Percentiles rank a stretch among this genome's conserved stretches.
Conservation (phyloP, 306 rosid species). For the Hippophae tibetana region DNA sequence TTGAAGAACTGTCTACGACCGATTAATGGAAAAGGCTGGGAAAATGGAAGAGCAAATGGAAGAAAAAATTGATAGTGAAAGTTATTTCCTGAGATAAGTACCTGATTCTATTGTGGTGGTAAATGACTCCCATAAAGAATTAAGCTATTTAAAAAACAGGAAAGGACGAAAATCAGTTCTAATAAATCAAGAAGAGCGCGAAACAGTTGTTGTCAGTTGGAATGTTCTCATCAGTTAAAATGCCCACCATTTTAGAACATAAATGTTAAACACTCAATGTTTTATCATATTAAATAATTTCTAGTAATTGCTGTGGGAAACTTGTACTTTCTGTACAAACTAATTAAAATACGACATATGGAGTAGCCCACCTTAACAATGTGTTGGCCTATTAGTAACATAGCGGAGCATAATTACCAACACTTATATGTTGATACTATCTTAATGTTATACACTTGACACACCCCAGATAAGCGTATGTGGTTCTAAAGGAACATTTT, state of each 20-base stretch:
- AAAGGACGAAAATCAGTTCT: conserved; percentile 50
- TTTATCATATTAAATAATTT: neutral
- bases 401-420: too few relatives aligned
- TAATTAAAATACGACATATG: neutral
- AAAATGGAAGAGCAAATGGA: conserved; percentile 72
- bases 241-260: conserved; percentile 1
- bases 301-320: too few relatives aligned
- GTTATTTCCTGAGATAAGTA: conserved; percentile 15
- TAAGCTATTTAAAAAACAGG: conserved; percentile 35
- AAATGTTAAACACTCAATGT: neutral
- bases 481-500: too few relatives aligned
- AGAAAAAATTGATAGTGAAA: conserved; percentile 18
- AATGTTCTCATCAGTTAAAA: conserved; percentile 56
- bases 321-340: neutral
- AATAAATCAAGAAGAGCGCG: conserved; percentile 77
- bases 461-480: too few relatives aligned
- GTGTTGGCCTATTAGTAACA: too few relatives aligned
- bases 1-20: conserved; percentile 61
- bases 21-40: conserved; percentile 87
- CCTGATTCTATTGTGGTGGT: conserved; percentile 25
- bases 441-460: too few relatives aligned
- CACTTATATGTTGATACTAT: too few relatives aligned
- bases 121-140: conserved; percentile 32
- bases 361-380: too few relatives aligned
- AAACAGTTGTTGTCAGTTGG: conserved; percentile 79